phyloP scores from a whole-genome alignment of 2,329 filamentous ascomycete genomes.

The Ophiostoma himal-ulmi region DNA sequence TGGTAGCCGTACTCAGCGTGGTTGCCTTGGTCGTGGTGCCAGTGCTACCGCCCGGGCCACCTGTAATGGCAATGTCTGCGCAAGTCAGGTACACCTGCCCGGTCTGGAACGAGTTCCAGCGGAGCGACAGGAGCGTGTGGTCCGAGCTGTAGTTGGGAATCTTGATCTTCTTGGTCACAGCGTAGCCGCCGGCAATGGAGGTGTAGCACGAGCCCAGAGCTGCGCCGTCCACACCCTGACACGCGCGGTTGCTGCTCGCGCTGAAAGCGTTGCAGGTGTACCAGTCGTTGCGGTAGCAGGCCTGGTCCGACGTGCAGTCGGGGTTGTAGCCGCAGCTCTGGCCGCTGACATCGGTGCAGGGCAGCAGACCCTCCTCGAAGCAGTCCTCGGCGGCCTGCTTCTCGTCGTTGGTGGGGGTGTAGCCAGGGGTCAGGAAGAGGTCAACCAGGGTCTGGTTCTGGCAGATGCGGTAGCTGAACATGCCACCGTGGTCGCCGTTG shows the following conservation, averaged over 20 bases:
- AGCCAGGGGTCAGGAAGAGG: not conserved
- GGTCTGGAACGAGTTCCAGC: conserved; percentile 3
- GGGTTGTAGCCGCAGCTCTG: conserved; percentile 1
- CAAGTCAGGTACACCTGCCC: not conserved
- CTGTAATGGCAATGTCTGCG: not conserved
- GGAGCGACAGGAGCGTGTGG: conserved; percentile 4
- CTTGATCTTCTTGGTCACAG: conserved; percentile 8
- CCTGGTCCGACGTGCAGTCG: conserved; percentile 4
- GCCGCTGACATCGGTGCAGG: not conserved
- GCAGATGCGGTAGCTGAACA: conserved; percentile 8
- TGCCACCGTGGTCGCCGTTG: conserved; percentile 6
- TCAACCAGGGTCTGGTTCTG: conserved; percentile 2
- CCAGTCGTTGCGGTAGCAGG: conserved; percentile 1
- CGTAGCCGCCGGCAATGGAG: conserved; percentile 3
- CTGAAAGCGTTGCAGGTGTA: conserved; percentile 4
- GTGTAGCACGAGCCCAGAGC: conserved; percentile 1
- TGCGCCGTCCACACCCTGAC: not conserved
- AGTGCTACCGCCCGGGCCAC: not conserved
- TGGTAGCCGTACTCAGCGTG: not conserved
- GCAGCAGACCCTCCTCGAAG: conserved; percentile 3
- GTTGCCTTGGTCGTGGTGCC: conserved; percentile 2
- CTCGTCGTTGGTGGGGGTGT: not conserved
- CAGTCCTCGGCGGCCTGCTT: conserved; percentile 5
- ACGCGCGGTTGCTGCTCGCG: not conserved
- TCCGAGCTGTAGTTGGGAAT: not conserved